Evolutionary conservation across 306 rosid genomes (phyloP).

Genomic region (Cicer judaicum): DNA sequence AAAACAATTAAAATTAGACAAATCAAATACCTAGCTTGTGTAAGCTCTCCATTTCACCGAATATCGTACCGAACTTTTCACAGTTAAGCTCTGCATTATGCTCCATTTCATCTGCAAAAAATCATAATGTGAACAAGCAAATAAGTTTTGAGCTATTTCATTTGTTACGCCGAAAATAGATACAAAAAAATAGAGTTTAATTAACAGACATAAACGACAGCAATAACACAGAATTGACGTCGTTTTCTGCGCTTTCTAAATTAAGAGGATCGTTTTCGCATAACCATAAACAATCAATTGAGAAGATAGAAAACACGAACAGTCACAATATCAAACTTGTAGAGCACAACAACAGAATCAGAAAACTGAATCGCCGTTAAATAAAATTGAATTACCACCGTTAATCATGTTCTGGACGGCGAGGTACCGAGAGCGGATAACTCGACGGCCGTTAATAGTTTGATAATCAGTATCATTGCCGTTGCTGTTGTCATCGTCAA

Average conservation of each 20-base stretch:
- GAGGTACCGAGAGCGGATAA: slow-evolving; percentile 50
- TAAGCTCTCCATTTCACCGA: slow-evolving; percentile 50
- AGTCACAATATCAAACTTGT: neutral
- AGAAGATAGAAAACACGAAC: neutral
- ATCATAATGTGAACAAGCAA: neutral
- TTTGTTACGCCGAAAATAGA: neutral
- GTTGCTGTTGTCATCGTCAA: neutral
- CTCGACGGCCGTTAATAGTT: slow-evolving; percentile 37
- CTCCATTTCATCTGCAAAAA: slow-evolving; percentile 50
- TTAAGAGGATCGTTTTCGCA: neutral
- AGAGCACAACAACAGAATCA: neutral
- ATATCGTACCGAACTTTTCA: slow-evolving; percentile 41
- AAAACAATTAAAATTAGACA: neutral
- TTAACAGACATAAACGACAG: neutral
- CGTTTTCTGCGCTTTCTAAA: neutral
- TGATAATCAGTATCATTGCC: neutral
- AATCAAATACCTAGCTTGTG: slow-evolving; percentile 50
- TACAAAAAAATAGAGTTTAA: neutral
- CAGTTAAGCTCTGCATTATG: slow-evolving; percentile 43
- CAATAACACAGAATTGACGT: neutral
- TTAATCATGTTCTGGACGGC: slow-evolving; percentile 39
- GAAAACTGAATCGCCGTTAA: neutral
- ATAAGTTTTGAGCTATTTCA: neutral
- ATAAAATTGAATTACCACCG: slow-evolving; percentile 26
- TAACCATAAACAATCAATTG: neutral